Evolutionary conservation across 177 flowering plant species (phyloP).

Genomic region (Tripterygium wilfordii): DNA sequence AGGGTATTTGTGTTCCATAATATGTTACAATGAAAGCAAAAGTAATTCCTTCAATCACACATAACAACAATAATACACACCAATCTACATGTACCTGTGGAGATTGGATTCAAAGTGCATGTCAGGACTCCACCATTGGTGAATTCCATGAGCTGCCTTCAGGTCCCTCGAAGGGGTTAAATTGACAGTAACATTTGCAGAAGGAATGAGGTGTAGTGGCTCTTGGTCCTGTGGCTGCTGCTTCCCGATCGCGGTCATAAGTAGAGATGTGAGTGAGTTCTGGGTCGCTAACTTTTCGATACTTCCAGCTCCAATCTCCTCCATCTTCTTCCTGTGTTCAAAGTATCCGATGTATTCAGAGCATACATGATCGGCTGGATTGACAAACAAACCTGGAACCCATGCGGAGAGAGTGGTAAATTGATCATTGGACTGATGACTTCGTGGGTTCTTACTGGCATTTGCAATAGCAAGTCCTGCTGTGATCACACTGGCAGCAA

Average conservation of each 20-base stretch:
- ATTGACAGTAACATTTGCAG: conserved; percentile 59
- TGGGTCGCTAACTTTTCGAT: conserved; percentile 76
- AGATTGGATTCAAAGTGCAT: conserved; percentile 33
- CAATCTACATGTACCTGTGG: conserved; percentile 30
- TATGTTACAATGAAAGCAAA: too few relatives aligned
- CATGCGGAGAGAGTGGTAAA: conserved; percentile 56
- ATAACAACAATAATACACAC: conserved; percentile 2
- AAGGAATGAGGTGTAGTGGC: conserved; percentile 74
- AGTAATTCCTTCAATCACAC: too few relatives aligned
- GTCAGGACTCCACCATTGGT: conserved; percentile 83
- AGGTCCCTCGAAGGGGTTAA: conserved; percentile 36
- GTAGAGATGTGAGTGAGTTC: conserved; percentile 54
- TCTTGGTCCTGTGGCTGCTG: conserved; percentile 39
- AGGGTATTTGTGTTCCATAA: too few relatives aligned
- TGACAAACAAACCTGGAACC: conserved; percentile 68
- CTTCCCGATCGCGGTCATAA: conserved; percentile 54
- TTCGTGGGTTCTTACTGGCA: conserved; percentile 10
- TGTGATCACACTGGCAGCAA: conserved; percentile 67
- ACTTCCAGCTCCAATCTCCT: conserved; percentile 60
- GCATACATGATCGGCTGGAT: conserved; percentile 65
- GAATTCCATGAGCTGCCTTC: conserved; percentile 77
- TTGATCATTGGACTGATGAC: conserved; percentile 29
- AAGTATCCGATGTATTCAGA: conserved; percentile 85
- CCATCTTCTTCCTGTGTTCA: conserved; percentile 80
- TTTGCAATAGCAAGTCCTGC: conserved; percentile 70